Base-by-base conservation (phyloP, 2,329 filamentous ascomycete species). In the Colletotrichum coccodes region DNA sequence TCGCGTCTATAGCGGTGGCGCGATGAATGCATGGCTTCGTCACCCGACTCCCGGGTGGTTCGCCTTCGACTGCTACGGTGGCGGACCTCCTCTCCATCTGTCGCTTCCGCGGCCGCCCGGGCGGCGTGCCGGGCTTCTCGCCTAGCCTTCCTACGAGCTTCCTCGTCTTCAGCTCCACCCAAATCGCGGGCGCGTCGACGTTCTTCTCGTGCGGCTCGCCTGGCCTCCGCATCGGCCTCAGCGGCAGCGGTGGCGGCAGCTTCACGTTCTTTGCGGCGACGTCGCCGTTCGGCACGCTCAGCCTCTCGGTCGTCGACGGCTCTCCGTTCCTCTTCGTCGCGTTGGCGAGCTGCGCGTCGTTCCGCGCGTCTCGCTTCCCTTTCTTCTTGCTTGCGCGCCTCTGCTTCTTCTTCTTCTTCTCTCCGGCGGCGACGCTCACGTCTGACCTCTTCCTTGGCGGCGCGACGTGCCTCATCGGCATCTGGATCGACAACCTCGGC, bases 361-460 rank as follows among this genome's bases (percentile, higher is more conserved):
- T 89, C 89, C 9, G 86, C 84, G 7, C 87, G 84, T 44, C 88
- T 84, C 3, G 85, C 85, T 59, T 90, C 87, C 71, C 87, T 89
- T 67, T 91, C 89, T 70, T 89, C 87, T 63, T 84, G 81, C 65
- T 82, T 81, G 68, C 84, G 82, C 34, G 83, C 82, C 72, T 90
- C 87, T 1, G 82, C 83, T 1, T 68, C 61, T n/a, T 87, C 86
- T n/a, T 87, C 86, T 38, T 87, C 87, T 64, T 90, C 88, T 49
- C 86, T 85, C 64, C 81, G 85, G 57, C 84, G 84, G 42, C 85
- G 86, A 46, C 85, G 84, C 70, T 90, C 87, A 34, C 86, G 85
- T 8, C 87, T 83, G 23, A 84, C 82, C 50, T 88, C 87, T 18
- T 90, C 88, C 72, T 88, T 89, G 7, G 82, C 83, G 7, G 82